Base-by-base conservation (phyloP, 768 basidiomycete genomes). In the Lentinula boryana region DNA sequence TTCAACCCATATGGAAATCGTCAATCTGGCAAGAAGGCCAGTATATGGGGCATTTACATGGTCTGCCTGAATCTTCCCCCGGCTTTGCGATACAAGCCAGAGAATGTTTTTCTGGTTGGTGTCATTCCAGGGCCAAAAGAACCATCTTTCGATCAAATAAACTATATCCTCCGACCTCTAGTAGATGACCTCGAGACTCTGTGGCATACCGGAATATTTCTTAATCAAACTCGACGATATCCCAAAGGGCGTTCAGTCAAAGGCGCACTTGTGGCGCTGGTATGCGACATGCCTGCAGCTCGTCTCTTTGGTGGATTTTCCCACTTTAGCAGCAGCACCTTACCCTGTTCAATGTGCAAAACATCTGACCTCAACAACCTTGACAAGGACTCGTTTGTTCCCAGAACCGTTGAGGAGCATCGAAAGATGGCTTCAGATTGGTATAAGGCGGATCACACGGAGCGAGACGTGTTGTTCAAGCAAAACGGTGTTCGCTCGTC, bases 211-310 rank as follows among this genome's bases (percentile, higher is more conserved):
- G 76, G 76, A 0, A 60, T 77, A 9, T 61, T n/a, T 0, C 71
- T 63, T n/a, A 63, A 64, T 0, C 16, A 48, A 1, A 74, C 70
- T 0, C 62, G 58, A 2, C 60, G 59, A 3, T 50, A 57, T 36
- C 60, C 53, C 3, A 0, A n/a, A 4, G 73, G 75, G 2, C 46
- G 67, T 0, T 3, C 64, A 0, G 67, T 73, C 4, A 43, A 60
- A 3, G 68, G 67, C 18, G 70, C 71, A 0, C 35, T 79, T 4
- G 64, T 72, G 0, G 60, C 64, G 4, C 58, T 70, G 0, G 61
- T 75, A 1, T 75, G 73, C 48, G 77, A 80, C 57, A 67, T 78
- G 15, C 74, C 69, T 1, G 76, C 72, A 1, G 69, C 73, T 0
- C 38, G 66, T 6, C 69, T 75, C 46, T 9, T 69, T 5, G 38